Conservation (phyloP, 2,329 filamentous ascomycete species). For the Cytospora piceicola region DNA sequence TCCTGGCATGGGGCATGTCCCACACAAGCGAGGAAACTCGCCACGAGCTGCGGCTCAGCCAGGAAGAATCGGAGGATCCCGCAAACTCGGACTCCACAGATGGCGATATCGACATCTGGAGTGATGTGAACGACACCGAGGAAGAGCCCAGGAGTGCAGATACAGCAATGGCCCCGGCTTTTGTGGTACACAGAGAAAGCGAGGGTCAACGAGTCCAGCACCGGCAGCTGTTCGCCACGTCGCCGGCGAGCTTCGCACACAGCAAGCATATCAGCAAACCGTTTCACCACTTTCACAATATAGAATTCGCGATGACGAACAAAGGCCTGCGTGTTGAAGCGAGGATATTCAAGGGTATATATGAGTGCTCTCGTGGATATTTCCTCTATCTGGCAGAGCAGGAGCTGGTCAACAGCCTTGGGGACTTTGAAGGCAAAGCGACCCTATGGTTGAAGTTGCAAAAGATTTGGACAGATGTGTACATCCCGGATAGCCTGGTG, state of each 20-base stretch:
- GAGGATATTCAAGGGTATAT: not conserved
- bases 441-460: not conserved
- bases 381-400: not conserved
- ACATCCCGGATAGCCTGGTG: not conserved
- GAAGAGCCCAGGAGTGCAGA: not conserved
- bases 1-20: not conserved
- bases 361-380: not conserved
- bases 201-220: not conserved
- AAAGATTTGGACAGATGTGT: not conserved
- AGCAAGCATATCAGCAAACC: not conserved
- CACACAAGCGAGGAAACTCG: not conserved
- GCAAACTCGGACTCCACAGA: too few relatives aligned
- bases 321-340: not conserved
- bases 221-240: not conserved
- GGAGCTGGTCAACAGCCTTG: not conserved
- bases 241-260: not conserved
- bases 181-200: not conserved
- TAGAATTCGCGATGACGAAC: not conserved
- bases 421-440: not conserved
- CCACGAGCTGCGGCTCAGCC: not conserved
- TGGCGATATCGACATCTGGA: too few relatives aligned
- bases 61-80: too few relatives aligned
- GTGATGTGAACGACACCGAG: not conserved
- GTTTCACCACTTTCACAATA: not conserved
- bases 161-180: not conserved